These are phyloP conservation scores for Tremella fuciformis DNA, from an alignment of 768 basidiomycete species.

Conservation along the genomic window DNA sequence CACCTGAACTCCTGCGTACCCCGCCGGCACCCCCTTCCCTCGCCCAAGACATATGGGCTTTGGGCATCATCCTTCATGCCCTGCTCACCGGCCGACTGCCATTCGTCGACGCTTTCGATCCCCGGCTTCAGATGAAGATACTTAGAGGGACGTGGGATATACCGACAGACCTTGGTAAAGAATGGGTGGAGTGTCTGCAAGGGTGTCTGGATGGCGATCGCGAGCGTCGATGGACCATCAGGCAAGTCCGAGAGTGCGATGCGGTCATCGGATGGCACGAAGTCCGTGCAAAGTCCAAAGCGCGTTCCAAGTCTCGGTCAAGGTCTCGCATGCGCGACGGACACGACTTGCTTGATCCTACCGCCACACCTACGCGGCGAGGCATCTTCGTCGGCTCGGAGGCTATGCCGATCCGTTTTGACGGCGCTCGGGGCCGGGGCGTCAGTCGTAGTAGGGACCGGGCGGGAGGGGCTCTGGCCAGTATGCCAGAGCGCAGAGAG, in stretches of 20 bases:
- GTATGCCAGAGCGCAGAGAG: too few species aligned
- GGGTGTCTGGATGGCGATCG: conserved; percentile 75
- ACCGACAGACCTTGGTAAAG: conserved; percentile 51
- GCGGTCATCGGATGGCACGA: conserved; percentile 48
- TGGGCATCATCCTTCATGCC: conserved; percentile 84
- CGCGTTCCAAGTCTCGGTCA: background rate
- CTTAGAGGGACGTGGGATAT: conserved; percentile 64
- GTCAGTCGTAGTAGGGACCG: too few species aligned
- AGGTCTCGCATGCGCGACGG: conserved; percentile 3
- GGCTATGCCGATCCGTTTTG: too few species aligned
- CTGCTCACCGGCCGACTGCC: conserved; percentile 81
- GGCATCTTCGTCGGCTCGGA: too few species aligned
- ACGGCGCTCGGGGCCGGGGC: too few species aligned
- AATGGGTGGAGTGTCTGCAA: conserved; percentile 59
- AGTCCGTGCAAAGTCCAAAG: conserved; percentile 38
- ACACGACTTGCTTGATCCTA: background rate
- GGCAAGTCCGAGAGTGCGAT: conserved; percentile 66
- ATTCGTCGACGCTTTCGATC: conserved; percentile 85
- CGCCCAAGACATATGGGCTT: conserved; percentile 91
- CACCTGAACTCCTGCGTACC: conserved; percentile 78
- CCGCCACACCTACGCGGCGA: too few species aligned
- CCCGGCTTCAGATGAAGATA: conserved; percentile 86
- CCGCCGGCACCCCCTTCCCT: conserved; percentile 55
- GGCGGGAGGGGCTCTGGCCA: too few species aligned
- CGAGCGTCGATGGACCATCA: conserved; percentile 70